phyloP scores from a whole-genome alignment of 352 stramenopile genomes.

The Thraustochytrium striatum region DNA sequence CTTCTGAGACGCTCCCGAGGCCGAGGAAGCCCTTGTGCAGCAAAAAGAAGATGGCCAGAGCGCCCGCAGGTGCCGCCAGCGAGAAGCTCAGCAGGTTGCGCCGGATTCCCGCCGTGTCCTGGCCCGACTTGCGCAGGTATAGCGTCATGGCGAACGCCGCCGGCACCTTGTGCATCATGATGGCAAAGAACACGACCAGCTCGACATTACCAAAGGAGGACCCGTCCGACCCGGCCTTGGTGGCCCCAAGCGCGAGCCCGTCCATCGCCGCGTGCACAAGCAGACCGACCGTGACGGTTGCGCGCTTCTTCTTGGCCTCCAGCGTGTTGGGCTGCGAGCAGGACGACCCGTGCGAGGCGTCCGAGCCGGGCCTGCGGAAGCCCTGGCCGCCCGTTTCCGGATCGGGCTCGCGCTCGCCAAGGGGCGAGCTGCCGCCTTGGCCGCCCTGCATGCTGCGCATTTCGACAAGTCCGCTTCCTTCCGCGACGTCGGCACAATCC shows the following conservation, averaged over 20 bases:
- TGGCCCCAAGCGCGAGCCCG: slow-evolving; percentile 39
- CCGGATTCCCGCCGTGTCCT: slow-evolving; percentile 7
- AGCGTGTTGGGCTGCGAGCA: neutral
- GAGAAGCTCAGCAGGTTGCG: slow-evolving; percentile 34
- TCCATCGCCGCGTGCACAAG: slow-evolving; percentile 36
- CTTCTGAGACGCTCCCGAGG: neutral
- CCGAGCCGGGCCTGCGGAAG: neutral
- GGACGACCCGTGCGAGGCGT: neutral
- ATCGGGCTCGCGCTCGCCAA: too few relatives aligned
- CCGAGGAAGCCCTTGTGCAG: neutral
- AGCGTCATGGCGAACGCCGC: slow-evolving; percentile 36
- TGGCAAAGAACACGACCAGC: slow-evolving; percentile 40
- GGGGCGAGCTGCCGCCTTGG: neutral
- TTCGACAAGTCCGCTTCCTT: neutral
- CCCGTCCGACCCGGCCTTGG: neutral
- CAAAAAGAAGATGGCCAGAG: slow-evolving; percentile 12
- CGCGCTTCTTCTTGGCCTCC: slow-evolving; percentile 6
- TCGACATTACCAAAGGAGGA: neutral
- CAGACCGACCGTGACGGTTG: slow-evolving; percentile 27
- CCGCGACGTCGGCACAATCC: neutral
- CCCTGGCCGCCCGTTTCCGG: neutral
- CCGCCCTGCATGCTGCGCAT: neutral
- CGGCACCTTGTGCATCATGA: slow-evolving; percentile 49
- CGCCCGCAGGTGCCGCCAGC: slow-evolving; percentile 5
- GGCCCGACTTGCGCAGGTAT: slow-evolving; percentile 29